Evolutionary conservation across 257 asterid species (phyloP).

Genomic region (Nicotiana otophora): DNA sequence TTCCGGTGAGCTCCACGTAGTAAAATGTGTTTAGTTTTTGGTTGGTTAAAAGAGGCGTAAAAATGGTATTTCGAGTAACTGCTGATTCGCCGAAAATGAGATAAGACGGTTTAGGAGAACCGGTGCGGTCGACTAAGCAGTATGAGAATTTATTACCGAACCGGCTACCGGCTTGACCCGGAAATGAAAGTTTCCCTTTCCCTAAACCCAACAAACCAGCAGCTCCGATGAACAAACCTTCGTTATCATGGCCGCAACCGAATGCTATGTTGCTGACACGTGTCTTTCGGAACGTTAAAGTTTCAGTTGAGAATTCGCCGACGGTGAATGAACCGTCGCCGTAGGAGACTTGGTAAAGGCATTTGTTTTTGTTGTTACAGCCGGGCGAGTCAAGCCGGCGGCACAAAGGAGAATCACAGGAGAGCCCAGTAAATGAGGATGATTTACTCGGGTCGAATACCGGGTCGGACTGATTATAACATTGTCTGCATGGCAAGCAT

Average conservation of each 20-base stretch:
- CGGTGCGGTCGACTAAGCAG: constrained; percentile 71
- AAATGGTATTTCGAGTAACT: constrained; percentile 46
- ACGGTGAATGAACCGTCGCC: constrained; percentile 82
- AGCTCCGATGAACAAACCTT: constrained; percentile 78
- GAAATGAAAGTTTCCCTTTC: constrained; percentile 65
- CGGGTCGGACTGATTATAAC: constrained; percentile 78
- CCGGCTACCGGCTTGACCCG: constrained; percentile 52
- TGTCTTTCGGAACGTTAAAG: constrained; percentile 53
- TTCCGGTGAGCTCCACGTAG: constrained; percentile 60
- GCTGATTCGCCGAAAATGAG: constrained; percentile 70
- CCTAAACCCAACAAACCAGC: constrained; percentile 91
- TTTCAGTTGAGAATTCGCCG: constrained; percentile 77
- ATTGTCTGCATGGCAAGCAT: constrained; percentile 68
- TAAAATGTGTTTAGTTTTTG: constrained; percentile 74
- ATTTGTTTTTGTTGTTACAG: constrained; percentile 44
- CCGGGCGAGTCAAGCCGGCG: constrained; percentile 60
- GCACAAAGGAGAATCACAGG: constrained; percentile 65
- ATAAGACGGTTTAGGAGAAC: constrained; percentile 54
- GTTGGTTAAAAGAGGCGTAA: constrained; percentile 59
- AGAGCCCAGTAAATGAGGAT: constrained; percentile 33
- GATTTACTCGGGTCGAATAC: constrained; percentile 60
- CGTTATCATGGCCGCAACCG: constrained; percentile 92
- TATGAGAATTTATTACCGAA: constrained; percentile 68
- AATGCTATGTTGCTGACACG: constrained; percentile 48
- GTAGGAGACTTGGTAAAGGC: constrained; percentile 78